These are phyloP conservation scores for Wickerhamiella musiphila DNA, from an alignment of 805 yeast species.

Conservation along the genomic window DNA sequence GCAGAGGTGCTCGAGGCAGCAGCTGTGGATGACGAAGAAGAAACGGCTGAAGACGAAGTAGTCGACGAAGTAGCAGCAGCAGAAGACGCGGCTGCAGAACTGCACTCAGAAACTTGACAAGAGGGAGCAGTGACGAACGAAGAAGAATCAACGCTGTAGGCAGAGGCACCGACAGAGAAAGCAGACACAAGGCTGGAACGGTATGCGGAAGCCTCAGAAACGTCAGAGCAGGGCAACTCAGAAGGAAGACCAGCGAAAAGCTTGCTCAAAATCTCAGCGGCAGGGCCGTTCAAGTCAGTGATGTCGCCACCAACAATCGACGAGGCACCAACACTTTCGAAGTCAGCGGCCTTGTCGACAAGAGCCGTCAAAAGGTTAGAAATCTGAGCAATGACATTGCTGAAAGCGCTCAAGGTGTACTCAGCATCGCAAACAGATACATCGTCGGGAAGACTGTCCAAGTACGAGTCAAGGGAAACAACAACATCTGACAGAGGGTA, in stretches of 20 bases:
- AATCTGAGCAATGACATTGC: conserved; percentile 8
- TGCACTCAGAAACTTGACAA: conserved; percentile 6
- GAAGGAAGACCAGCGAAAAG: conserved; percentile 7
- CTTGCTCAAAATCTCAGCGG: conserved; percentile 11
- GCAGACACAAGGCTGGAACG: conserved; percentile 6
- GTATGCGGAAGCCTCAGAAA: conserved; percentile 6
- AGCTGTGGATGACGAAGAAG: conserved; percentile 26
- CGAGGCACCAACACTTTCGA: conserved; percentile 12
- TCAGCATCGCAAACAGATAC: conserved; percentile 8
- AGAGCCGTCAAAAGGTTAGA: conserved; percentile 12
- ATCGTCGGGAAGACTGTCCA: conserved; percentile 4
- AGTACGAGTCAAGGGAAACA: conserved; percentile 4
- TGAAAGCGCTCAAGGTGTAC: conserved; percentile 5
- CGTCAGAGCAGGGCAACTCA: conserved; percentile 4
- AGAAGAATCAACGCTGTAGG: conserved; percentile 1
- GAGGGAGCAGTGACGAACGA: conserved; percentile 1
- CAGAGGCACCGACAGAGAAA: conserved; percentile 8
- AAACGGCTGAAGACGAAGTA: conserved; percentile 7
- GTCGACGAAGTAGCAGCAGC: conserved; percentile 8
- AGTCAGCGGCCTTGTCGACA: conserved; percentile 14
- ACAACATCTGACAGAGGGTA: conserved; percentile 12
- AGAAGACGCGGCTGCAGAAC: conserved; percentile 7
- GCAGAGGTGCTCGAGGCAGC: conserved; percentile 9
- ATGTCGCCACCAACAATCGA: conserved; percentile 15
- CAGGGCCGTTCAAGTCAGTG: conserved; percentile 10